Base-by-base conservation (phyloP, 192 early-diverging fungal genomes). In the Polychytrium aggregatum region DNA sequence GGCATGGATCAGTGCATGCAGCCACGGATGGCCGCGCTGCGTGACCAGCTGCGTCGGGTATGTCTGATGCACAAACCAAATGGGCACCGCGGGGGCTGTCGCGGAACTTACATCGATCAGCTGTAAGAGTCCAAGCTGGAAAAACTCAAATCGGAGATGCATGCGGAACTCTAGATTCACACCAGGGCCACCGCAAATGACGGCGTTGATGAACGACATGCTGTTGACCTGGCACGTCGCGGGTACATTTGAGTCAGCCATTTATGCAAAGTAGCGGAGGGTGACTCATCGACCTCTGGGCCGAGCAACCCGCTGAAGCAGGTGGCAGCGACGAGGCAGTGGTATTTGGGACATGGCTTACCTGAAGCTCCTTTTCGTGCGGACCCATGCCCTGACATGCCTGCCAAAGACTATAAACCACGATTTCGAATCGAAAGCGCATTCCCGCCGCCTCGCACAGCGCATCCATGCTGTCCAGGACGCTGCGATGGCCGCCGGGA, bases 191-290 rank as follows among this genome's bases (percentile, higher is more conserved):
- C 72, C 72, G 50, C 65, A 65, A 26, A 69, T 70, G 10, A 75
- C 63, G 8, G 72, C 69, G 44, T 75, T 75, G 48, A 75, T 72
- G 48, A 75, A 70, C 7, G 72, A 72, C 67, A 75, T 69, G 38
- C 55, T 56, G 1, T 69, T 70, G 18, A 72, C 58, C 57, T 70
- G 21, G 18, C 1, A 34, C n/a, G n/a, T n/a, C n/a, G n/a, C n/a
- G n/a, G n/a, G n/a, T n/a, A n/a, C n/a, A n/a, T n/a, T n/a, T n/a
- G n/a, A n/a, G n/a, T n/a, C n/a, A n/a, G n/a, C n/a, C n/a, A n/a
- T n/a, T n/a, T n/a, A n/a, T n/a, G n/a, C n/a, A n/a, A n/a, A n/a
- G n/a, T n/a, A n/a, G n/a, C n/a, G n/a, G n/a, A n/a, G n/a, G n/a
- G n/a, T n/a, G n/a, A n/a, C n/a, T n/a, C n/a, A n/a, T n/a, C n/a